Base-by-base conservation (phyloP, 352 stramenopile genomes). In the Globisporangium camurandrum region DNA sequence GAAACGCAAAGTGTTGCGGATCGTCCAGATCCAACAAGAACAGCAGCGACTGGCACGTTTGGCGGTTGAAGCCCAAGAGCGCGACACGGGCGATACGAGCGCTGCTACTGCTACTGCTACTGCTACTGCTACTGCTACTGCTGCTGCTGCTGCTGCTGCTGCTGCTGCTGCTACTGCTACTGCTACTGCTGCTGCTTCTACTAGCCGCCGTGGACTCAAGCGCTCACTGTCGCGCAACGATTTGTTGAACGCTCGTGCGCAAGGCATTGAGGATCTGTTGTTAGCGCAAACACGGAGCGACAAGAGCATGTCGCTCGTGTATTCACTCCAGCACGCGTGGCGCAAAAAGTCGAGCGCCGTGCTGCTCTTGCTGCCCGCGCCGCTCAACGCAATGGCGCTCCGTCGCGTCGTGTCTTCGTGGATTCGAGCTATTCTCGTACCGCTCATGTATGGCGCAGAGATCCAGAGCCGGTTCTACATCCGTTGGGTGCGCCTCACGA, bases 1-100 rank as follows among this genome's bases (percentile, higher is more conserved):
- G 75, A 80, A 83, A 48, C 50, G 65, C 23, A 86, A 83, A 36
- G 73, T 87, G 17, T 44, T 86, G 34, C 69, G 68, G 1, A 81
- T 85, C 37, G 67, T 77, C 24, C 75, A 76, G 39, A 83, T 84
- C 31, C 67, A 84, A 39, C 66, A 85, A 34, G 69, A 86, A 19
- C 75, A 89, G 28, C 71, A 80, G 22, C 55, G 68, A 6, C 54
- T 83, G 24, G 62, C 68, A 17, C 74, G 69, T 10, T 37, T 79
- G 1, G 67, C 69, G 0, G 59, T 63, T 20, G 70, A 75, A 57
- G 60, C 60, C 4, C 67, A 57, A 36, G 50, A 71, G 49, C 46
- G 30, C 28, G 61, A 49, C 17, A n/a, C n/a, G n/a, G n/a, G n/a
- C n/a, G n/a, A n/a, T n/a, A n/a, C n/a, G n/a, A n/a, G n/a, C n/a